Evolutionary conservation across 2,329 filamentous ascomycete genomes (phyloP), one percentile per base, ranked within the genome.

Genomic region (Albifimbria verrucaria): DNA sequence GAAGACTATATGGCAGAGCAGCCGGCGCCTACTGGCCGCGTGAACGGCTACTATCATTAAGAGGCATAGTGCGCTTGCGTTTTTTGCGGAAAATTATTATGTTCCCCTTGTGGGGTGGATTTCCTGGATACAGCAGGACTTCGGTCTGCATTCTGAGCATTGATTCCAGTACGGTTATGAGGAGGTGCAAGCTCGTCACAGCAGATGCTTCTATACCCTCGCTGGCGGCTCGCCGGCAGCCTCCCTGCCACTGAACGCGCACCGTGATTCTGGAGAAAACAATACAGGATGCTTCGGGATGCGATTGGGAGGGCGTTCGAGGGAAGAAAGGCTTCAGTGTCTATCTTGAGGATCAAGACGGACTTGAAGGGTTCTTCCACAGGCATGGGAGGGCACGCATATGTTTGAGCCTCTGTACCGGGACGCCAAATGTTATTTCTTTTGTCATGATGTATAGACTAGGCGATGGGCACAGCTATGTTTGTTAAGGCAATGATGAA

Each of bases 31-130:
- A 58, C 56, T 49, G 62, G 60, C 51, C 65, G 67, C 49, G 53
- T 57, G 52, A 67, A 68, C 59, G 68, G 69, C 54, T 70, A 72
- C 62, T 70, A 71, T 62, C 63, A 69, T 59, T 71, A 71, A 67
- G 62, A 57, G 55, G 57, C 60, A 32, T 32, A 32, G 26, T 32
- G 15, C 26, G 15, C 15, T 32, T 32, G 15, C 26, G 26, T 15
- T 32, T 15, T 32, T 9, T 9, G 9, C 9, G 9, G 26, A 15
- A 32, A 9, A 32, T 32, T 32, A 9, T 9, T 9, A 7, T 32
- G 9, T 15, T 15, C 15, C 7, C 26, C 26, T 15, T 32, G 26
- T 32, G 7, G 15, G 26, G 26, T 9, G 26, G 26, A 15, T 32
- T 32, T 32, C 26, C 26, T 32, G 26, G 26, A 32, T 32, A 32